Percentiles rank a stretch among this genome's conserved stretches.
Evolutionary conservation across 2,329 filamentous ascomycete species (phyloP).

Genomic region (Graphilbum fragrans): DNA sequence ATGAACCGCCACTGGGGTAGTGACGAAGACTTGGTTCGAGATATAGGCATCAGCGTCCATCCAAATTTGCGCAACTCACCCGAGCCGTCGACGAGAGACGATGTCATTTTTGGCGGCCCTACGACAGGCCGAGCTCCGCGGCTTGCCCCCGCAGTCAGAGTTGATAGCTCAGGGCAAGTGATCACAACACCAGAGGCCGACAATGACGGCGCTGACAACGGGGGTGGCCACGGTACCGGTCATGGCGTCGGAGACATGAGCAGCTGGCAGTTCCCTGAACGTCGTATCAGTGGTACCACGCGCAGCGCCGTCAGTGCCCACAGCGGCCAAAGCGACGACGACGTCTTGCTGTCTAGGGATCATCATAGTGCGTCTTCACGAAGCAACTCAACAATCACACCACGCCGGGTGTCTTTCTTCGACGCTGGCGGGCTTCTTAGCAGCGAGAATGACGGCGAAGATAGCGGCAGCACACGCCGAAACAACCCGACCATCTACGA

Average conservation of each 20-base stretch:
- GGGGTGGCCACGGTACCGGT: slow-evolving; percentile 20
- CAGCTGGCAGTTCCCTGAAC: slow-evolving; percentile 35
- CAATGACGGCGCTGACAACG: background rate
- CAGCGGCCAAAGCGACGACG: slow-evolving; percentile 26
- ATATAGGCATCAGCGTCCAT: slow-evolving; percentile 58
- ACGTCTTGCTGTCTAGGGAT: slow-evolving; percentile 27
- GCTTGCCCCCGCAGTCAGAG: slow-evolving; percentile 9
- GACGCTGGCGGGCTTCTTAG: slow-evolving; percentile 68
- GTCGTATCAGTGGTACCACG: slow-evolving; percentile 16
- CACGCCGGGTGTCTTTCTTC: slow-evolving; percentile 63
- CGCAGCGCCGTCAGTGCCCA: slow-evolving; percentile 18
- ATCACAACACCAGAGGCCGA: slow-evolving; percentile 15
- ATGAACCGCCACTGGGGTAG: slow-evolving; percentile 67
- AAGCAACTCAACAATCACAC: slow-evolving; percentile 29
- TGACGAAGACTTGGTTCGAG: slow-evolving; percentile 84
- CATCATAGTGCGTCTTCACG: slow-evolving; percentile 23
- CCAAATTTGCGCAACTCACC: slow-evolving; percentile 33
- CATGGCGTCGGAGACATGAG: slow-evolving; percentile 24
- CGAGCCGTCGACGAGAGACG: slow-evolving; percentile 11
- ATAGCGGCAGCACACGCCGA: slow-evolving; percentile 16
- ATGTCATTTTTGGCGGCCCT: background rate
- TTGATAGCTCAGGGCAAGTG: slow-evolving; percentile 20
- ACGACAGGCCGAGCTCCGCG: background rate
- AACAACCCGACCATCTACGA: slow-evolving; percentile 25
- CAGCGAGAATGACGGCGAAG: slow-evolving; percentile 23